Conservation (phyloP, 2,329 filamentous ascomycete genomes). For the Triangularia verruculosa region DNA sequence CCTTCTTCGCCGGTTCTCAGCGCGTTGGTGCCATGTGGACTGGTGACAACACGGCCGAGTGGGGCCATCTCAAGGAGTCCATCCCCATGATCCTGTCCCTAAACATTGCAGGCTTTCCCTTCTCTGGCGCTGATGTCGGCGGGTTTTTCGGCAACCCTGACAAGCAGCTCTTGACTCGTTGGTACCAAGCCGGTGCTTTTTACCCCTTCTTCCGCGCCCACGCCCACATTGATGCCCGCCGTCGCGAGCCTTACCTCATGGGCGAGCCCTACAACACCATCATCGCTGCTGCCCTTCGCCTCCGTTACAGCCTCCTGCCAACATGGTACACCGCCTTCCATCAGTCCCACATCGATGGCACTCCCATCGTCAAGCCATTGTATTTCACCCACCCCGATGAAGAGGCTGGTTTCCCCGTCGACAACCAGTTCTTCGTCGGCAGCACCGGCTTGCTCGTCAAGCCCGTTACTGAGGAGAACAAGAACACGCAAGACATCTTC, state of each 20-base stretch:
- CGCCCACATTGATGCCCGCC: slow-evolving; percentile 92
- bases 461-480: slow-evolving; percentile 77
- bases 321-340: slow-evolving; percentile 98
- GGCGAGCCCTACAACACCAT: slow-evolving; percentile 83
- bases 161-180: slow-evolving; percentile 85
- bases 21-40: slow-evolving; percentile 97
- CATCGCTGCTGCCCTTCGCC: slow-evolving; percentile 79
- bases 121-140: slow-evolving; percentile 91
- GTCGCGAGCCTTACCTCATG: slow-evolving; percentile 86
- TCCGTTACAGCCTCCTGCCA: slow-evolving; percentile 86
- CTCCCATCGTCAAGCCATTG: slow-evolving; percentile 85
- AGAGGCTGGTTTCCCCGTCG: slow-evolving; percentile 81
- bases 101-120: slow-evolving; percentile 89
- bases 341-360: slow-evolving; percentile 76
- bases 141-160: slow-evolving; percentile 98
- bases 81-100: slow-evolving; percentile 93
- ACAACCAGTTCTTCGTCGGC: slow-evolving; percentile 91
- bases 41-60: slow-evolving; percentile 91
- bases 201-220: slow-evolving; percentile 98
- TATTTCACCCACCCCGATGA: slow-evolving; percentile 88
- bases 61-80: slow-evolving; percentile 84
- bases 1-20: slow-evolving; percentile 90
- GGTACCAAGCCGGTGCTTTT: slow-evolving; percentile 96
- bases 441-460: slow-evolving; percentile 88
- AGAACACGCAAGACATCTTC: slow-evolving; percentile 73